phyloP scores from a whole-genome alignment of 306 rosid genomes.

The Vigna trinervia region DNA sequence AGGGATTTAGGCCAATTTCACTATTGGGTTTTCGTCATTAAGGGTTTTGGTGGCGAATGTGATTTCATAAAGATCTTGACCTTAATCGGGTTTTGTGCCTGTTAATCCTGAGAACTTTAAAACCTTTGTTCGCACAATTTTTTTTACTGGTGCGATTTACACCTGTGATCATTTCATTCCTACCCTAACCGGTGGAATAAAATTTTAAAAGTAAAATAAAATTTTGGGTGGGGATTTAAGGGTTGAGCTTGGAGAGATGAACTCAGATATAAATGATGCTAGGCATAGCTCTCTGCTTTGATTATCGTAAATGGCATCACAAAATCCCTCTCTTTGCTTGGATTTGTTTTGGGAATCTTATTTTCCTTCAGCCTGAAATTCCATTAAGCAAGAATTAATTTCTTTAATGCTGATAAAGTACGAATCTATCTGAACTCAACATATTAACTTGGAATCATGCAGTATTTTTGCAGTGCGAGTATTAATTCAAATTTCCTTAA shows the following conservation, averaged over 20 bases:
- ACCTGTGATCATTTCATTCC: slow-evolving; percentile 24
- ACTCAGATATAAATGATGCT: slow-evolving; percentile 30
- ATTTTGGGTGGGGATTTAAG: neutral
- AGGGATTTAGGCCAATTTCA: slow-evolving; percentile 52
- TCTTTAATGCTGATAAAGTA: slow-evolving; percentile 32
- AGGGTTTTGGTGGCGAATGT: slow-evolving; percentile 49
- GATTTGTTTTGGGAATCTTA: slow-evolving; percentile 34
- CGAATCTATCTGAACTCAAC: slow-evolving; percentile 22
- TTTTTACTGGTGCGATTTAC: slow-evolving; percentile 22
- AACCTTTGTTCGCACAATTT: slow-evolving; percentile 25
- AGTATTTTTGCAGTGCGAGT: slow-evolving; percentile 10
- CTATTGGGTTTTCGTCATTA: slow-evolving; percentile 53
- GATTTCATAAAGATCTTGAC: slow-evolving; percentile 35
- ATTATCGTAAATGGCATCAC: slow-evolving; percentile 5
- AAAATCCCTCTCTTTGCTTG: slow-evolving; percentile 32
- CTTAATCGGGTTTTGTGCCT: slow-evolving; percentile 5
- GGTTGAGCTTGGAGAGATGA: slow-evolving; percentile 21
- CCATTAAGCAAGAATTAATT: neutral
- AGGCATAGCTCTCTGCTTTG: slow-evolving; percentile 37
- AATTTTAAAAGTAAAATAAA: neutral
- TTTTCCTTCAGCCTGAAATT: slow-evolving; percentile 9
- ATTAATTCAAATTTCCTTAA: slow-evolving; percentile 29
- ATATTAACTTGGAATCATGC: slow-evolving; percentile 14
- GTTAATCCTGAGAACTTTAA: neutral
- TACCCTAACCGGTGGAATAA: slow-evolving; percentile 26